Conservation (phyloP, 805 yeast species). For the Tetrapisispora taiwanensis region DNA sequence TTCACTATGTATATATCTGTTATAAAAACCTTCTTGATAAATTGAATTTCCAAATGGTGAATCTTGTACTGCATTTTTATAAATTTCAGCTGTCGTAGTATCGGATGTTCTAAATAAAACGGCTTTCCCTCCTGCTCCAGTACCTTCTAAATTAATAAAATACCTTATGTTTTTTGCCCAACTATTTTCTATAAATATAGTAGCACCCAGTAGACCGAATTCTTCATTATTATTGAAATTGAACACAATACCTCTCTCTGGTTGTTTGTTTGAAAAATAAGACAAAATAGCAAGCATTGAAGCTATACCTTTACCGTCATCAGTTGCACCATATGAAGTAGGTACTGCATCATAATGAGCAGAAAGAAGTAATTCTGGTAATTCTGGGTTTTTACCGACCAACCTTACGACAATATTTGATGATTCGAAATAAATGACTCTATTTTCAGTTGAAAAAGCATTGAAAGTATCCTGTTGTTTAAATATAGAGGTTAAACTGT, state of each 20-base stretch:
- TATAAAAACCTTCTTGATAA: conserved; percentile 76
- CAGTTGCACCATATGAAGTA: conserved; percentile 78
- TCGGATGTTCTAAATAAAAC: conserved; percentile 78
- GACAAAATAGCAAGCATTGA: conserved; percentile 63
- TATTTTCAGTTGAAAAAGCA: conserved; percentile 30
- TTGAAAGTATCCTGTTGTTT: conserved; percentile 43
- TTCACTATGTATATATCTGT: conserved; percentile 61
- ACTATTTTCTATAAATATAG: conserved; percentile 58
- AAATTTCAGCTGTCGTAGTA: conserved; percentile 53
- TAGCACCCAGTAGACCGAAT: conserved; percentile 77
- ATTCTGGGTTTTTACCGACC: conserved; percentile 45
- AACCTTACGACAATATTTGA: conserved; percentile 70
- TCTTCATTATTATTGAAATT: conserved; percentile 89
- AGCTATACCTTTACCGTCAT: conserved; percentile 85
- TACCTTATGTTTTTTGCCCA: conserved; percentile 54
- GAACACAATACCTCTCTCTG: conserved; percentile 62
- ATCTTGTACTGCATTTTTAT: conserved; percentile 40
- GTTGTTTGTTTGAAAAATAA: conserved; percentile 36
- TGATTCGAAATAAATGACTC: conserved; percentile 70
- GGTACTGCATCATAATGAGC: conserved; percentile 91
- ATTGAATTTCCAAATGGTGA: conserved; percentile 71
- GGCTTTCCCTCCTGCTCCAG: conserved; percentile 86
- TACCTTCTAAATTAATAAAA: conserved; percentile 80
- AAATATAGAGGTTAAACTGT: conserved; percentile 36
- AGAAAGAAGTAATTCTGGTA: conserved; percentile 64